These are phyloP conservation scores for Conringia planisiliqua DNA, from an alignment of 345 rosid genomes.

Conservation along the genomic window DNA sequence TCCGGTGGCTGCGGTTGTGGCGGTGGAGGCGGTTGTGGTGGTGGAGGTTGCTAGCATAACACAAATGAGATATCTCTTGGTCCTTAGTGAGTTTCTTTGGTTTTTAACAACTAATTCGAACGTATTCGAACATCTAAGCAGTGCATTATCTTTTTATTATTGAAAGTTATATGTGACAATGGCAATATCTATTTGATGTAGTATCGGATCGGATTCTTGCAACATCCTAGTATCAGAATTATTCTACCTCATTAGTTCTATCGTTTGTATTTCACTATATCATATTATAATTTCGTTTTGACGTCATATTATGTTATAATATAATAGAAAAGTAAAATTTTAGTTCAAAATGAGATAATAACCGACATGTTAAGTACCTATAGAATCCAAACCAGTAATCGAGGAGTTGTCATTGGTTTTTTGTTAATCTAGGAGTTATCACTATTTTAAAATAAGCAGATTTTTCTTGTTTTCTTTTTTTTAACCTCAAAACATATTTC, in stretches of 20 bases:
- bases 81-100: not conserved
- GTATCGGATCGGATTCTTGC: not conserved
- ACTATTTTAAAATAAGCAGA: not conserved
- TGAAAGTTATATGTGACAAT: not conserved
- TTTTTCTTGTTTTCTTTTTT: not conserved
- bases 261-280: not conserved
- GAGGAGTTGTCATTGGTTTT: not conserved
- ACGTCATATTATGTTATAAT: not conserved
- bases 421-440: not conserved
- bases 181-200: not conserved
- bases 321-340: not conserved
- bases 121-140: not conserved
- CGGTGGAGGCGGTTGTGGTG: not conserved
- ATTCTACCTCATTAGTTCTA: not conserved
- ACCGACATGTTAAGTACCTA: too few species aligned
- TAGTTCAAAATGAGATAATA: too few species aligned
- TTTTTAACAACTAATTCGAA: not conserved
- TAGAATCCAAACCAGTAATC: not conserved
- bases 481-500: not conserved
- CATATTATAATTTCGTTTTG: not conserved
- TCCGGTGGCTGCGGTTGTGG: not conserved
- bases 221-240: not conserved
- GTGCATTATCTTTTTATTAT: not conserved
- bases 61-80: not conserved
- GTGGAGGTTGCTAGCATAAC: not conserved